Conservation (phyloP, 306 rosid species). For the Medicago arabica region DNA sequence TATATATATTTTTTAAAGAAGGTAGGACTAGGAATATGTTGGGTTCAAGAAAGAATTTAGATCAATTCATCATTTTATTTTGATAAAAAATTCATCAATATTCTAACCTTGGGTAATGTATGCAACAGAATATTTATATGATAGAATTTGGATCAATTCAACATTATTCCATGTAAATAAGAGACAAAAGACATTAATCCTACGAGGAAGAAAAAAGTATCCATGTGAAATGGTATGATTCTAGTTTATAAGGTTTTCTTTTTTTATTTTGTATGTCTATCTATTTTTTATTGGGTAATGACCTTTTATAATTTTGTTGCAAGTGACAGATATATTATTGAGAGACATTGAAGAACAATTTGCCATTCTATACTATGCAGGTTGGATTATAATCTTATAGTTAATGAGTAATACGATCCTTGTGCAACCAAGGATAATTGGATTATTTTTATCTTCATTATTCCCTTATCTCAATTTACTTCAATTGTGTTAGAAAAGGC, state of each 20-base stretch:
- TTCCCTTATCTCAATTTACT: neutral
- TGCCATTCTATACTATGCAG: no score
- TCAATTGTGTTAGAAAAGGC: neutral
- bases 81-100: no score
- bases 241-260: neutral
- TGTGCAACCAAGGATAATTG: no score
- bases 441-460: neutral
- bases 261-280: neutral
- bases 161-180: constrained; percentile 7
- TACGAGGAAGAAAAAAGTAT: neutral
- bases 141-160: constrained; percentile 6
- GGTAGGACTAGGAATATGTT: no score
- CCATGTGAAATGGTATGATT: neutral
- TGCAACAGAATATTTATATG: neutral
- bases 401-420: no score
- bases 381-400: no score
- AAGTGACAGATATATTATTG: neutral
- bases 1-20: no score
- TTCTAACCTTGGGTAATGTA: neutral
- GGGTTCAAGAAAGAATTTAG: neutral
- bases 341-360: no score
- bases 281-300: neutral
- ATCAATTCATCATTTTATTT: neutral
- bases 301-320: neutral
- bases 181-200: neutral